Conservation (phyloP, 2,329 filamentous ascomycete species). For the Fusarium sp. region DNA sequence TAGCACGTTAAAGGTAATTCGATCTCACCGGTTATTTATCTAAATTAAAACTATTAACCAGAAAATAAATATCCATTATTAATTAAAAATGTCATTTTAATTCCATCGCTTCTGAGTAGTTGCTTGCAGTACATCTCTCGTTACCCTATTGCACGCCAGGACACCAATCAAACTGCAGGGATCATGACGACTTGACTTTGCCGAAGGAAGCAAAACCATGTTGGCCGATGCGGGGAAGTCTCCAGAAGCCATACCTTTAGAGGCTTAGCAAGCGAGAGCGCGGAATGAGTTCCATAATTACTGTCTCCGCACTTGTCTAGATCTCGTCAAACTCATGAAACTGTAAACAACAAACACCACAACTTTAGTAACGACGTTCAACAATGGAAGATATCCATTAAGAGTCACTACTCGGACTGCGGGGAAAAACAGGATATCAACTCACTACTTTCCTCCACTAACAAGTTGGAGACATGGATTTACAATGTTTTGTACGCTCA, state of each 20-base stretch:
- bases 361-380: background rate
- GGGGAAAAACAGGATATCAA: background rate
- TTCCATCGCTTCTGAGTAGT: background rate
- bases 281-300: conserved; percentile 11
- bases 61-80: background rate
- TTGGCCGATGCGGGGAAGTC: background rate
- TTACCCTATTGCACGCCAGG: background rate
- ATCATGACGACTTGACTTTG: background rate
- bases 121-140: background rate
- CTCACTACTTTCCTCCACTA: background rate
- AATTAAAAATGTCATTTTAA: too few relatives aligned
- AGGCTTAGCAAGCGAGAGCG: too few relatives aligned
- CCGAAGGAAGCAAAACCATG: background rate
- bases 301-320: conserved; percentile 8
- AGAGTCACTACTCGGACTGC: background rate
- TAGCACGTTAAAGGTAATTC: too few relatives aligned
- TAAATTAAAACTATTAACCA: too few relatives aligned
- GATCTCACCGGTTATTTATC: too few relatives aligned
- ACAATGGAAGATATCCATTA: fast-evolving
- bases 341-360: background rate
- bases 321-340: background rate
- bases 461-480: background rate
- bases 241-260: background rate
- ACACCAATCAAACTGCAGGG: background rate
- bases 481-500: conserved; percentile 4